Evolutionary conservation across 1,284 basidiomycete genomes (phyloP).

Genomic region (Naganishia sp.): DNA sequence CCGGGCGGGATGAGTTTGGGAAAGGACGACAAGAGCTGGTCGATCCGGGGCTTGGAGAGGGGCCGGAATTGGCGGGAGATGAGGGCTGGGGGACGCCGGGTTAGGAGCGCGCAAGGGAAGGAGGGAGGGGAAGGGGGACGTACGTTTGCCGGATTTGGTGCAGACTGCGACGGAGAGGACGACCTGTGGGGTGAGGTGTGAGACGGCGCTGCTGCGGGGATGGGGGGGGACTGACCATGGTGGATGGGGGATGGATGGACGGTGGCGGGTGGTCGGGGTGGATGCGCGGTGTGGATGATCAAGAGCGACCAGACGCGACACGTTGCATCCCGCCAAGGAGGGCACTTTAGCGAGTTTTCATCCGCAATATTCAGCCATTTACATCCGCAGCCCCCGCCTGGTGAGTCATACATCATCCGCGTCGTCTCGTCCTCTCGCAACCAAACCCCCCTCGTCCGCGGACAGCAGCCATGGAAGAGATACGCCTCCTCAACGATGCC

Average conservation of each 20-base stretch:
- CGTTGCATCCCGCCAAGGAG: neutral
- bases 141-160: conserved; percentile 61
- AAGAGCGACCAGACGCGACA: conserved; percentile 5
- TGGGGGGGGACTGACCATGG: conserved; percentile 7
- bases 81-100: conserved; percentile 64
- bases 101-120: neutral
- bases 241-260: neutral
- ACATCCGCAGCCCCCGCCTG: neutral
- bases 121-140: conserved; percentile 33
- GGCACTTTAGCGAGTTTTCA: no score
- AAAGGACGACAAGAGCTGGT: conserved; percentile 93
- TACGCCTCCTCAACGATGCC: conserved; percentile 77
- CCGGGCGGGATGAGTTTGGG: conserved; percentile 96
- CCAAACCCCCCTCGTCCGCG: neutral
- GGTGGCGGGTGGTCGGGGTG: neutral
- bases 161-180: conserved; percentile 79
- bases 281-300: neutral
- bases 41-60: conserved; percentile 87
- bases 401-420: neutral
- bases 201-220: no score
- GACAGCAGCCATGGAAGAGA: conserved; percentile 44
- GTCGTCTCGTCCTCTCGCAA: neutral
- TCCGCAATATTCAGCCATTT: neutral
- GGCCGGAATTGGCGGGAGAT: conserved; percentile 96
- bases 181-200: conserved; percentile 42